Evolutionary conservation across 2,329 filamentous ascomycete genomes (phyloP).

Genomic region (Talaromyces sp.): DNA sequence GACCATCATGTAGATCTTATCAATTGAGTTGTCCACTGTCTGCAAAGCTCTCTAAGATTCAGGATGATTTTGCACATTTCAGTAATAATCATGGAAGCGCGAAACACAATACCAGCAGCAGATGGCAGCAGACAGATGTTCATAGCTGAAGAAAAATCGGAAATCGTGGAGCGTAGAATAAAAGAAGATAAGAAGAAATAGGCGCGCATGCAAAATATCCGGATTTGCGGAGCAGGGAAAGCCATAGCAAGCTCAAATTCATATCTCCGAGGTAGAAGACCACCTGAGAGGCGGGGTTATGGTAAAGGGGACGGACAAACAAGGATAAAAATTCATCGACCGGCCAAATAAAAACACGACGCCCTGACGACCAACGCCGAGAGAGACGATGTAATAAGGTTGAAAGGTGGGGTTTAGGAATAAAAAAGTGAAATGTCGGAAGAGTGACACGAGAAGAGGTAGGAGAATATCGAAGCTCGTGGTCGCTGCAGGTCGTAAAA

Average conservation of each 20-base stretch:
- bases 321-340: slow-evolving; percentile 21
- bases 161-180: slow-evolving; percentile 2
- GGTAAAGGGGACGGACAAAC: slow-evolving; percentile 7
- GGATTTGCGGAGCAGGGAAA: slow-evolving; percentile 7
- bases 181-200: neutral
- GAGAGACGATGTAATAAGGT: slow-evolving; percentile 36
- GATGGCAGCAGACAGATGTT: slow-evolving; percentile 14
- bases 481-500: slow-evolving; percentile 21
- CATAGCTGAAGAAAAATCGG: slow-evolving; percentile 9
- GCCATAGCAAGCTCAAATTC: slow-evolving; percentile 21
- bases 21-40: slow-evolving; percentile 16
- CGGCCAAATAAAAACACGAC: slow-evolving; percentile 38
- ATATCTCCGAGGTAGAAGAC: slow-evolving; percentile 16
- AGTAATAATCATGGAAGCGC: neutral
- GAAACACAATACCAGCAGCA: slow-evolving; percentile 10
- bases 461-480: slow-evolving; percentile 16
- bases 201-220: slow-evolving; percentile 10
- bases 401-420: slow-evolving; percentile 25
- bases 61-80: slow-evolving; percentile 12
- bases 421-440: slow-evolving; percentile 12
- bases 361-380: slow-evolving; percentile 45
- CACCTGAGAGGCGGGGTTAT: slow-evolving; percentile 36
- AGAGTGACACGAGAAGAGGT: slow-evolving; percentile 9
- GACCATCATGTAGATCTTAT: slow-evolving; percentile 15
- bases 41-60: slow-evolving; percentile 21